phyloP scores from a whole-genome alignment of 331 rosid genomes.

The Rhamnella rubrinervis region DNA sequence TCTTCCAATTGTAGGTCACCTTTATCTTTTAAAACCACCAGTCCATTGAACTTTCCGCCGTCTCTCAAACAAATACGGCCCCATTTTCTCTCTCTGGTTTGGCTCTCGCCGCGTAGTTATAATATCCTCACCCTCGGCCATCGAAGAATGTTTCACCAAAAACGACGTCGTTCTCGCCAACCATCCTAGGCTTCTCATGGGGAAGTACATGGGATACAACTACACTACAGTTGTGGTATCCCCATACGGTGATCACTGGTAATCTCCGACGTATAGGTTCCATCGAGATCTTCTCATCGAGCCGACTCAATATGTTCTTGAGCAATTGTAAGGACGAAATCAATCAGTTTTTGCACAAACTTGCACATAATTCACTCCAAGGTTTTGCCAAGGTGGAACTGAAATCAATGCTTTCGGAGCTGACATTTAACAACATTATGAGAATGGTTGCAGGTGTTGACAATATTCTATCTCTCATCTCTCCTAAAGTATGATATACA shows the following conservation, averaged over 20 bases:
- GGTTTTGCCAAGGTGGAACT: conserved; percentile 34
- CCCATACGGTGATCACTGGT: conserved; percentile 63
- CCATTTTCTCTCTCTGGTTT: conserved; percentile 21
- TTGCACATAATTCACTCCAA: not conserved
- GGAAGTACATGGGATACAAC: conserved; percentile 50
- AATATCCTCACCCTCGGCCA: conserved; percentile 27
- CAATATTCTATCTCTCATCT: too few species aligned
- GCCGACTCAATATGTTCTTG: conserved; percentile 39
- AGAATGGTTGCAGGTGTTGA: too few species aligned
- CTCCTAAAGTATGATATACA: too few species aligned
- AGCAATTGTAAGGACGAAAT: conserved; percentile 41
- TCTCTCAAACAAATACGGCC: conserved; percentile 32
- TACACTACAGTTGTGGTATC: conserved; percentile 29
- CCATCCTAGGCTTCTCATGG: conserved; percentile 38
- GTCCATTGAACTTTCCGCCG: conserved; percentile 38
- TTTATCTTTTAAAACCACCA: conserved; percentile 46
- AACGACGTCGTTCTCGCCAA: conserved; percentile 58
- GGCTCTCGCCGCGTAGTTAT: conserved; percentile 21
- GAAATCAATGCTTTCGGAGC: conserved; percentile 31
- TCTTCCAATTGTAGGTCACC: conserved; percentile 60
- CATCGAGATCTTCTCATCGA: conserved; percentile 53
- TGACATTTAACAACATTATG: conserved; percentile 52
- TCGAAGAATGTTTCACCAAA: conserved; percentile 63
- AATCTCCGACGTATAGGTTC: conserved; percentile 61
- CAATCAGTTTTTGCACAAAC: conserved; percentile 23